Evolutionary conservation across 2,329 filamentous ascomycete genomes (phyloP).

Genomic region (Xenoacremonium recifei): DNA sequence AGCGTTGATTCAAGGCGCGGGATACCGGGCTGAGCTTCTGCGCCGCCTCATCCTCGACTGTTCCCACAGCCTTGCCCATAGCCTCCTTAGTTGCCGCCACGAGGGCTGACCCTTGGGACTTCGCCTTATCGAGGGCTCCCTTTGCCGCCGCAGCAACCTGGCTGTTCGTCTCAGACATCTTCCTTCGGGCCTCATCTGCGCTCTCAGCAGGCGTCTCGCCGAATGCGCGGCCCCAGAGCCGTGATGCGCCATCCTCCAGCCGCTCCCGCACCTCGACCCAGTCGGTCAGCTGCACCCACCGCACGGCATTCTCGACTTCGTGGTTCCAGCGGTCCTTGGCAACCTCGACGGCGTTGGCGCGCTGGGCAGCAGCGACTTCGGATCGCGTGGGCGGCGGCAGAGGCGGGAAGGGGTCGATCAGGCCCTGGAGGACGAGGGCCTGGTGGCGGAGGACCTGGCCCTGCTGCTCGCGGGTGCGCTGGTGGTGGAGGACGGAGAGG

Average conservation of each 20-base stretch:
- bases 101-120: slow-evolving; percentile 27
- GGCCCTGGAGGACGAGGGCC: slow-evolving; percentile 49
- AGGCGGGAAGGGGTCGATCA: slow-evolving; percentile 49
- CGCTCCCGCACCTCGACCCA: slow-evolving; percentile 62
- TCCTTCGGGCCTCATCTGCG: slow-evolving; percentile 24
- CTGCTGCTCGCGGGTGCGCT: slow-evolving; percentile 63
- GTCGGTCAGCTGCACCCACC: slow-evolving; percentile 64
- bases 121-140: slow-evolving; percentile 32
- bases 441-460: slow-evolving; percentile 56
- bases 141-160: slow-evolving; percentile 35
- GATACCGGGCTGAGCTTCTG: slow-evolving; percentile 39
- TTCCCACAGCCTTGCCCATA: slow-evolving; percentile 41
- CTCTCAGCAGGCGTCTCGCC: slow-evolving; percentile 31
- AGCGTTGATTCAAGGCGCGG: slow-evolving; percentile 52
- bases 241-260: slow-evolving; percentile 48
- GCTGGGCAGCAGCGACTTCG: slow-evolving; percentile 49
- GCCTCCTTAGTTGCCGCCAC: slow-evolving; percentile 38
- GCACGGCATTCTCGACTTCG: slow-evolving; percentile 66
- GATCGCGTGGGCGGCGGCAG: slow-evolving; percentile 49
- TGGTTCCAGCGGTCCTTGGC: slow-evolving; percentile 78
- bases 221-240: slow-evolving; percentile 43
- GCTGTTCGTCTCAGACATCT: slow-evolving; percentile 26
- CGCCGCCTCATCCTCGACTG: slow-evolving; percentile 37
- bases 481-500: slow-evolving; percentile 68
- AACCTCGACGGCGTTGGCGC: slow-evolving; percentile 59